Evolutionary conservation across 306 rosid species (phyloP).

Genomic region (Arachis stenosperma): DNA sequence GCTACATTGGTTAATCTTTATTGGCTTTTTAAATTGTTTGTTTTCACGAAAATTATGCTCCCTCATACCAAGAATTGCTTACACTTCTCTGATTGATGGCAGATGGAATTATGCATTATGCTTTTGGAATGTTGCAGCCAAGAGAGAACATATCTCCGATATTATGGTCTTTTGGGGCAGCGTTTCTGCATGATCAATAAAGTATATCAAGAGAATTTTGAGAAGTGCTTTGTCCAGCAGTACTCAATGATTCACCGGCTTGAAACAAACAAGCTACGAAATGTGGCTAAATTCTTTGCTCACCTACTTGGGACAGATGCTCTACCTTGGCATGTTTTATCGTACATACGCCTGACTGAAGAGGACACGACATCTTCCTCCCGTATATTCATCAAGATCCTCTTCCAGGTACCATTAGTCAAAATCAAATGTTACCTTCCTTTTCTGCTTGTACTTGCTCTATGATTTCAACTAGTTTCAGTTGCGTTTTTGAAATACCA

Average conservation of each 20-base stretch:
- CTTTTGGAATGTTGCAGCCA: conserved; percentile 94
- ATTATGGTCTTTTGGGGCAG: conserved; percentile 93
- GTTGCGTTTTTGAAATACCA: conserved; percentile 5
- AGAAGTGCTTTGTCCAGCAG: conserved; percentile 89
- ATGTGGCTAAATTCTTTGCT: conserved; percentile 85
- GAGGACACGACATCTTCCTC: conserved; percentile 94
- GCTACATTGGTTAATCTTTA: neutral
- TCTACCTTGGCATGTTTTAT: conserved; percentile 83
- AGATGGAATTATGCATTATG: conserved; percentile 85
- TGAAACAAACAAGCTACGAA: conserved; percentile 80
- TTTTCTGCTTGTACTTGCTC: conserved; percentile 12
- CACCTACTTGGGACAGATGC: conserved; percentile 93
- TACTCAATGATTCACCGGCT: conserved; percentile 90
- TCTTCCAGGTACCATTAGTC: conserved; percentile 71
- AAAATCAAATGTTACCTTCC: conserved; percentile 15
- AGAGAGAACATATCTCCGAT: conserved; percentile 83
- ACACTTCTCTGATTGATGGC: conserved; percentile 34
- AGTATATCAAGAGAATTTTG: conserved; percentile 87
- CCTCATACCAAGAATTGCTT: neutral
- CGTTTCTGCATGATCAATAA: conserved; percentile 89
- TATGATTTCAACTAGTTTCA: conserved; percentile 11
- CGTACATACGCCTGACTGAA: conserved; percentile 83
- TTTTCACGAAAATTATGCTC: neutral
- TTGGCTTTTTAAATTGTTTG: neutral
- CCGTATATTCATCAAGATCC: conserved; percentile 84